Evolutionary conservation across 2,329 filamentous ascomycete species (phyloP).

Genomic region (Exophiala sideris): DNA sequence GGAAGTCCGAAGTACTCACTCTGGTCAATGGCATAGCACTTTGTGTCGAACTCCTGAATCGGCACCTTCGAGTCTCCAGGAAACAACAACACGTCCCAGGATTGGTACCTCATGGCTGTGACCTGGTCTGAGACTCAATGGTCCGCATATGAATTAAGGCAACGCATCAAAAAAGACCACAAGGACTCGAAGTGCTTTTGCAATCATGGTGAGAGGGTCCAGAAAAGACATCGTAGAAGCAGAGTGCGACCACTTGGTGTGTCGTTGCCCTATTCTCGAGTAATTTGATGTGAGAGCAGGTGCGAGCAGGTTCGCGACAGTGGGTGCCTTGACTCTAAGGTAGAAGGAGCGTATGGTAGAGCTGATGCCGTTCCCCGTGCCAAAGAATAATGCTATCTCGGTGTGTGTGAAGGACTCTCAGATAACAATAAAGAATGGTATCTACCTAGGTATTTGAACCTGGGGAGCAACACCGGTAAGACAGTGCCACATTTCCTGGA

Average conservation of each 20-base stretch:
- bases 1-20: slow-evolving; percentile 40
- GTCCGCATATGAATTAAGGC: not conserved
- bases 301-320: too few species aligned
- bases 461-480: too few species aligned
- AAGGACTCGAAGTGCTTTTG: not conserved
- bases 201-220: not conserved
- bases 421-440: too few species aligned
- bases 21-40: slow-evolving; percentile 62
- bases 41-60: slow-evolving; percentile 76
- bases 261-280: not conserved
- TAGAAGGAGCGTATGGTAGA: too few species aligned
- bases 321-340: too few species aligned
- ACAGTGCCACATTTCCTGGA: too few species aligned
- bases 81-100: slow-evolving; percentile 84
- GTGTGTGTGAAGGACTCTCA: too few species aligned
- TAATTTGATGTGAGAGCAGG: too few species aligned
- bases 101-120: slow-evolving; percentile 71
- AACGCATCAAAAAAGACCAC: not conserved
- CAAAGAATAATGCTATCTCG: too few species aligned
- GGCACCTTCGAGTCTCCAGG: slow-evolving; percentile 65
- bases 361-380: too few species aligned
- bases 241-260: not conserved
- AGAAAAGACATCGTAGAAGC: not conserved
- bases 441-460: too few species aligned
- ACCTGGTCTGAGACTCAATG: not conserved